Base-by-base conservation (phyloP, 495 filamentous ascomycete genomes). In the Daldinia vernicosa region DNA sequence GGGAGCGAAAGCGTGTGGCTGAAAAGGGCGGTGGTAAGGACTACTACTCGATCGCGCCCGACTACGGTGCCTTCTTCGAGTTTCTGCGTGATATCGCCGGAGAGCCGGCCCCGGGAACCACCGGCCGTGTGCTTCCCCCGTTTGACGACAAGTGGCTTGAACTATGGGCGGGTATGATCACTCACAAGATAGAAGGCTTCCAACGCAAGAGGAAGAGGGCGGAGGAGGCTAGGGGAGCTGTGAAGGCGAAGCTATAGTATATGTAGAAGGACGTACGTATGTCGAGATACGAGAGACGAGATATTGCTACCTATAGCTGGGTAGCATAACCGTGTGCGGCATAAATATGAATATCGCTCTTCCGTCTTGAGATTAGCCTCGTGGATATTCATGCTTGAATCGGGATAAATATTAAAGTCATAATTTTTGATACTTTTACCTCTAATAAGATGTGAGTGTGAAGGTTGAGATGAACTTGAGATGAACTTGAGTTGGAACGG, bases 121-220 rank as follows among this genome's bases (percentile, higher is more conserved):
- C 72, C 1, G 80, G 76, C 0, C 79, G 79, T 28, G 61, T 69
- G 28, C 69, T 84, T 47, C 80, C 80, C 4, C 70, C 60, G 7
- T 85, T 78, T 58, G 77, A 82, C 19, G 73, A 80, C 27, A 74
- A 74, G 39, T 82, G 78, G 81, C 69, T 78, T 6, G 78, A 81
- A 55, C 62, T 69, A 52, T 86, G 78, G 76, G 66, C 70, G 39
- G 74, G 74, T 1, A 80, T 80, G 78, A 59, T 75, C 3, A 54
- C 12, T 3, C 30, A 69, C 50, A 78, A 78, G 71, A 70, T 80
- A 22, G 56, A 66, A 39, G 63, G 73, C 27, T 78, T 77, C 56
- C 71, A 77, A 55, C 56, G 72, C 9, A 71, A 66, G 71, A 69
- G 73, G 60, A 72, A 68, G 67, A 69, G 67, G 19, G 78, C 76